A percentile compares a stretch with the other conserved stretches of the same genome.
Evolutionary conservation across 2,329 filamentous ascomycete species (phyloP).

Genomic region (Colletotrichum kahawae): DNA sequence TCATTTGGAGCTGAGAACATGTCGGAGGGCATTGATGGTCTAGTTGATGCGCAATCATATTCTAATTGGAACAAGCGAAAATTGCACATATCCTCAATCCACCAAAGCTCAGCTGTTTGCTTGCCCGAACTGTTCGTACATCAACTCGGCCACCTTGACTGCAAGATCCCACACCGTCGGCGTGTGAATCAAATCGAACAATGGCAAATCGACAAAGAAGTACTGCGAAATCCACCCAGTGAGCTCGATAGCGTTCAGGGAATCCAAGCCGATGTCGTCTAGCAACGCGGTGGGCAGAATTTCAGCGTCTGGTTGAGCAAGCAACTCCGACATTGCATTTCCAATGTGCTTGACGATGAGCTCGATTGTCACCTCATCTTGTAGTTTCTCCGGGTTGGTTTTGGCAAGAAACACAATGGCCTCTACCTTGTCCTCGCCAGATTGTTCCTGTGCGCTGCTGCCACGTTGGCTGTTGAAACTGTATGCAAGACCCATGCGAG

Average conservation of each 20-base stretch:
- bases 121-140: not conserved
- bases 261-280: not conserved
- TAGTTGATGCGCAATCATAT: not conserved
- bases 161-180: not conserved
- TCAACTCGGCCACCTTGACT: not conserved
- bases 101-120: not conserved
- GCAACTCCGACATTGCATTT: not conserved
- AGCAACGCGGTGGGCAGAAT: not conserved
- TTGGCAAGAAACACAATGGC: not conserved
- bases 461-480: not conserved
- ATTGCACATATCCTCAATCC: not conserved
- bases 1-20: no score
- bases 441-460: not conserved
- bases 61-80: not conserved
- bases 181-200: not conserved
- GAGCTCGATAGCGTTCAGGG: not conserved
- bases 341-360: not conserved
- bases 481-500: not conserved
- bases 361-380: not conserved
- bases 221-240: not conserved
- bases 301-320: not conserved
- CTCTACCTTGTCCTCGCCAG: not conserved
- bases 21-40: fast-evolving
- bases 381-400: not conserved
- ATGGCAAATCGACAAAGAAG: not conserved